A percentile compares a stretch with the other conserved stretches of the same genome.
phyloP scores from a whole-genome alignment of 768 basidiomycete genomes.

The Mycena rosella region DNA sequence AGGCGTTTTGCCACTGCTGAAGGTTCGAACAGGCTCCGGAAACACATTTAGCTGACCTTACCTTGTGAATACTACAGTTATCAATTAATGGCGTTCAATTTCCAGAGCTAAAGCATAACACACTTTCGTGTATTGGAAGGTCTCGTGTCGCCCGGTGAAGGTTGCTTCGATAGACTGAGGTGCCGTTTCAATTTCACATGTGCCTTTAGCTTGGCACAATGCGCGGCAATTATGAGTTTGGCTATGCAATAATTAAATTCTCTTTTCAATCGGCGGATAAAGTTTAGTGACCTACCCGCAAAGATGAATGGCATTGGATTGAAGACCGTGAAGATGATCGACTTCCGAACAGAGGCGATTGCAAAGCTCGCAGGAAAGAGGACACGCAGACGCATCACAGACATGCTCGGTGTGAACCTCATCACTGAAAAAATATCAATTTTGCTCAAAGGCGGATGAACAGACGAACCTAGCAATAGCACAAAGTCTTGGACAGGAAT shows the following conservation, averaged over 20 bases:
- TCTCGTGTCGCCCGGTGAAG: conserved; percentile 70
- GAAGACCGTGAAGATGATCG: conserved; percentile 67
- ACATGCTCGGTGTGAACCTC: conserved; percentile 58
- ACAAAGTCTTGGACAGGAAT: conserved; percentile 59
- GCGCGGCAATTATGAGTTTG: conserved; percentile 64
- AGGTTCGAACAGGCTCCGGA: background rate
- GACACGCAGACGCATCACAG: conserved; percentile 67
- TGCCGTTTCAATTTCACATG: conserved; percentile 69
- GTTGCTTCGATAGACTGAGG: conserved; percentile 74
- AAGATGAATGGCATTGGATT: conserved; percentile 57
- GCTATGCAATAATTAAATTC: too few relatives aligned
- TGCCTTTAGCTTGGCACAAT: conserved; percentile 59
- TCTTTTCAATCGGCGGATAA: too few relatives aligned
- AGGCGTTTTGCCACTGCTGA: conserved; percentile 61
- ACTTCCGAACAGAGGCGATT: conserved; percentile 61
- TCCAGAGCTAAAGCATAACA: background rate
- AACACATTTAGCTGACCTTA: conserved; percentile 33
- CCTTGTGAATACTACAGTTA: conserved; percentile 65
- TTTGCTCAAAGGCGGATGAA: background rate
- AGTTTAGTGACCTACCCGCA: conserved; percentile 70
- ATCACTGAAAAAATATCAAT: conserved; percentile 49
- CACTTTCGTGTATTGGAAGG: conserved; percentile 76
- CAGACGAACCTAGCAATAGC: conserved; percentile 52
- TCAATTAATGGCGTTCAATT: background rate
- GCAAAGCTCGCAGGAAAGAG: conserved; percentile 67